These are phyloP conservation scores for Neurospora sp. DNA, from an alignment of 495 filamentous ascomycete genomes.

Conservation along the genomic window DNA sequence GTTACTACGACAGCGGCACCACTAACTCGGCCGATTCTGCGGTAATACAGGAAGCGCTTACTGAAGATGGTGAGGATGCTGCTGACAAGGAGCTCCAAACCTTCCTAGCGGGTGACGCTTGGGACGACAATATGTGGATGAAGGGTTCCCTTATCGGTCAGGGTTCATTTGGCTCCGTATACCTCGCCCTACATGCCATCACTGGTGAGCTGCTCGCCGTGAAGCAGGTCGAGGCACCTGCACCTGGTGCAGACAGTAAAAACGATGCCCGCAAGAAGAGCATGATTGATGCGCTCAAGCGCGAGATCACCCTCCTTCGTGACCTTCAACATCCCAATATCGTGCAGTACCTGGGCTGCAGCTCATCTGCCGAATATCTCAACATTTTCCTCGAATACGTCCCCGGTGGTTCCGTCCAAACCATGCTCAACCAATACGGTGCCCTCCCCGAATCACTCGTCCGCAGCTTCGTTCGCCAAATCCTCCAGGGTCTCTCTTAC, in stretches of 20 bases:
- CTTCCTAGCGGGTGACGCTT: conserved; percentile 84
- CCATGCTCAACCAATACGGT: conserved; percentile 97
- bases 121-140: conserved; percentile 97
- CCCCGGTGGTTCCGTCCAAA: conserved; percentile 90
- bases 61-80: conserved; percentile 81
- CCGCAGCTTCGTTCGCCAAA: conserved; percentile 94
- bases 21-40: conserved; percentile 49
- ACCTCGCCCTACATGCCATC: conserved; percentile 90
- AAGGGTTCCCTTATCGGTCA: conserved; percentile 95
- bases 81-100: conserved; percentile 65
- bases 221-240: conserved; percentile 94
- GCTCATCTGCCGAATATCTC: conserved; percentile 79
- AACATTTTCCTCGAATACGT: conserved; percentile 99
- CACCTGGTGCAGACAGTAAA: conserved; percentile 62
- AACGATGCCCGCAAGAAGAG: conserved; percentile 86
- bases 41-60: conserved; percentile 52
- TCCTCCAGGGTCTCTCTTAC: conserved; percentile 88
- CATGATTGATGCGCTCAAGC: conserved; percentile 95
- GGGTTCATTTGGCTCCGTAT: conserved; percentile 94
- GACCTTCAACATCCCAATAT: conserved; percentile 96
- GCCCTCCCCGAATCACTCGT: conserved; percentile 87
- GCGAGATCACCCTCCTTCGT: conserved; percentile 87
- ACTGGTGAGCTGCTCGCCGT: conserved; percentile 97
- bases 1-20: conserved; percentile 79
- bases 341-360: conserved; percentile 93